Base-by-base conservation (phyloP, 1,284 basidiomycete genomes). In the Sparassis latifolia region DNA sequence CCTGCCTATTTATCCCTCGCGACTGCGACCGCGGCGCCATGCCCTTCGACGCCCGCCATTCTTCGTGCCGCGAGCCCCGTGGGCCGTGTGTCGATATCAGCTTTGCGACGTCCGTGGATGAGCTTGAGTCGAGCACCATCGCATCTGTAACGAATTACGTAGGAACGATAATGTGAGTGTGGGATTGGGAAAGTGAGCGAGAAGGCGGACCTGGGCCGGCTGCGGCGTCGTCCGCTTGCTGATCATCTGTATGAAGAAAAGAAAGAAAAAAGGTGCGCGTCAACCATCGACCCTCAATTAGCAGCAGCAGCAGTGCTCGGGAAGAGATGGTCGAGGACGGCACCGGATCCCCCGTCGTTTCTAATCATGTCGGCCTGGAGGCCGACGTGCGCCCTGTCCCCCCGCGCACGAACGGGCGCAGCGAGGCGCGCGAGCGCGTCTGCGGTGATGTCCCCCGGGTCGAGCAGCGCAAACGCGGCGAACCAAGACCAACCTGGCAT, bases 41-140 rank as follows among this genome's bases (percentile, higher is more conserved):
- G 42, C 88, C 87, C 61, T 89, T 90, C 38, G 88, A 84, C 52
- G 68, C 66, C 59, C 87, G 74, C 88, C 88, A 90, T 57, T 82
- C 74, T 59, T 89, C 86, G 55, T 82, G 73, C 50, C 87, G 73
- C 45, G 87, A 86, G 42, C 72, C 70, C 40, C 86, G 80, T 3
- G 80, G 78, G 10, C 87, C 87, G 61, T 89, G 86, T 3, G 88
- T 90, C 27, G 87, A 88, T 53, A 89, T 71, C 27, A 71, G 70
- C 56, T 73, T 69, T 20, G 69, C 44, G 45, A 54, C 47, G 10
- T 52, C 47, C 27, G 58, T 54, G 44, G 61, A 44, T 59, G 60
- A 52, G 60, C 63, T 49, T 52, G 50, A 48, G 58, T 86, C 82
- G 45, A 82, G 60, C 43, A 71, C 69, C 80, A 83, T 84, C 2